These are phyloP conservation scores for Hirsutella rhossiliensis DNA, from an alignment of 2,329 filamentous ascomycete genomes.

Conservation along the genomic window DNA sequence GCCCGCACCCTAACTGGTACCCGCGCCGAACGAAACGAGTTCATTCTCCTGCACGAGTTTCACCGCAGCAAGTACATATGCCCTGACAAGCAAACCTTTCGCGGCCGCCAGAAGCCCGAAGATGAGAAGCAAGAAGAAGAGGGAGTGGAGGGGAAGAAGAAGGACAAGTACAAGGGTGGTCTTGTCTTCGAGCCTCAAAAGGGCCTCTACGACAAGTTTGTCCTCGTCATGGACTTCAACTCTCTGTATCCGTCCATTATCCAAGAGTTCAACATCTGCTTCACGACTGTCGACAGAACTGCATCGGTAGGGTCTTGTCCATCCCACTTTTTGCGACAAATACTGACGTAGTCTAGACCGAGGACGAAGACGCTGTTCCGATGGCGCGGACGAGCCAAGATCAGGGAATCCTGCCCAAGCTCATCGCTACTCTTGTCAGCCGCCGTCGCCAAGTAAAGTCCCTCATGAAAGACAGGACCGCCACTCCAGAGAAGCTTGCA, in stretches of 20 bases:
- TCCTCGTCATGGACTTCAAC: slow-evolving; percentile 99
- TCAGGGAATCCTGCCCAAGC: slow-evolving; percentile 74
- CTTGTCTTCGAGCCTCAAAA: slow-evolving; percentile 97
- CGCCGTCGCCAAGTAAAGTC: slow-evolving; percentile 87
- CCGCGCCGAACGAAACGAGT: slow-evolving; percentile 94
- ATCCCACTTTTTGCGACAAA: not conserved
- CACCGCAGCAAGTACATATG: slow-evolving; percentile 96
- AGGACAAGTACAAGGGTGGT: slow-evolving; percentile 98
- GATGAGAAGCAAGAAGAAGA: slow-evolving; percentile 61
- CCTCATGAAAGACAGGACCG: slow-evolving; percentile 88
- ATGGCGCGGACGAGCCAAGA: slow-evolving; percentile 70
- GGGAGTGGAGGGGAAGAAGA: slow-evolving; percentile 73
- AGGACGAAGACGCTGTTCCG: slow-evolving; percentile 80
- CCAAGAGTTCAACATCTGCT: slow-evolving; percentile 99
- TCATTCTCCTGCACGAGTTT: slow-evolving; percentile 96
- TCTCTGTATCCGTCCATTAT: slow-evolving; percentile 97
- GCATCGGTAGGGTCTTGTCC: slow-evolving; percentile 42
- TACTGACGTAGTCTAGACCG: slow-evolving; percentile 13
- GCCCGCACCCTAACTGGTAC: slow-evolving; percentile 91
- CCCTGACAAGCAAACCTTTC: slow-evolving; percentile 83
- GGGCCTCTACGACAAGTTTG: slow-evolving; percentile 94
- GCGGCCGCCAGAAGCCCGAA: slow-evolving; percentile 58
- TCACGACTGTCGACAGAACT: slow-evolving; percentile 84
- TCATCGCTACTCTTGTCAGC: slow-evolving; percentile 85
- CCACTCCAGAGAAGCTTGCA: slow-evolving; percentile 74